Percentiles rank a stretch among this genome's conserved stretches.
These are phyloP conservation scores for Ceratobasidium sp. DNA, from an alignment of 1,284 basidiomycete genomes.

Conservation along the genomic window DNA sequence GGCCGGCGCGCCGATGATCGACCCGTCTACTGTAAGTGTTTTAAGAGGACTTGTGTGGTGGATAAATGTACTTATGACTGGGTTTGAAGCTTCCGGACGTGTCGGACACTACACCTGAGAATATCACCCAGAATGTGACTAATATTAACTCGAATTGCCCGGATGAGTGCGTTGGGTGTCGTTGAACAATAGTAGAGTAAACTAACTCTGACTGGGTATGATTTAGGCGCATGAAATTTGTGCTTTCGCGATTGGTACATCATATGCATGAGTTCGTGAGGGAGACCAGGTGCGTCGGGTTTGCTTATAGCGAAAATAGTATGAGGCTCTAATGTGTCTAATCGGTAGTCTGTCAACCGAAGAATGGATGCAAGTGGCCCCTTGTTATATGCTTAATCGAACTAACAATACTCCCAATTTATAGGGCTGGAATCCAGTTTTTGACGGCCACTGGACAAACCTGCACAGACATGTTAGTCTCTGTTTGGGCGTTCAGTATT, in stretches of 20 bases:
- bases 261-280: conserved; percentile 80
- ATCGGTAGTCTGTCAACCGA: conserved; percentile 74
- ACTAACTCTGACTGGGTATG: neutral
- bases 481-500: conserved; percentile 5
- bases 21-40: conserved; percentile 40
- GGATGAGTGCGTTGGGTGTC: conserved; percentile 59
- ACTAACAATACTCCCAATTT: neutral
- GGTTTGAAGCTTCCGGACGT: conserved; percentile 62
- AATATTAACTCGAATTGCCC: conserved; percentile 63
- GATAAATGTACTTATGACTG: conserved; percentile 1
- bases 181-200: neutral
- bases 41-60: neutral
- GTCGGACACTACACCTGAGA: conserved; percentile 61
- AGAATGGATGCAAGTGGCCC: conserved; percentile 79
- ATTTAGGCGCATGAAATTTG: conserved; percentile 60
- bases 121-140: conserved; percentile 69
- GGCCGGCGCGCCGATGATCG: conserved; percentile 49
- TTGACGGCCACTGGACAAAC: conserved; percentile 80
- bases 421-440: conserved; percentile 73
- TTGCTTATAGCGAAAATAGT: neutral
- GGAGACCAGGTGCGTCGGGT: conserved; percentile 68
- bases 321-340: neutral
- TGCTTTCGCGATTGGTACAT: conserved; percentile 65
- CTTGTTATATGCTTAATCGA: neutral
- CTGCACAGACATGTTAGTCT: conserved; percentile 67